These are phyloP conservation scores for Sordaria brevicollis DNA, from an alignment of 495 filamentous ascomycete species.

Conservation along the genomic window DNA sequence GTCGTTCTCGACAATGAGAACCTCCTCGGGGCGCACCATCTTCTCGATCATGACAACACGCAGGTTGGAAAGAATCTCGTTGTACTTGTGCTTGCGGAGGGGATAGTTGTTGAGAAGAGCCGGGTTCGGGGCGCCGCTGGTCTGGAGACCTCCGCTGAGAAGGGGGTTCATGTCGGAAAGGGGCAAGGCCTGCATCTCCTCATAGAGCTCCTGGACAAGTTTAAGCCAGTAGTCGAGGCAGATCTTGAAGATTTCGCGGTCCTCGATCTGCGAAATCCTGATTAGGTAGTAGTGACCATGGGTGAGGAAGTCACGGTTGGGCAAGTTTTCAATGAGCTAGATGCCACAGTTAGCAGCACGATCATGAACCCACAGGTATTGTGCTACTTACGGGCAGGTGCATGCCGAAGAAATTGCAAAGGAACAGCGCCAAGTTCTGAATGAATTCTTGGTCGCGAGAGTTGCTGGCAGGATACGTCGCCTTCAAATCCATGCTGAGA, in stretches of 20 bases:
- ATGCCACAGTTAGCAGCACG: conserved; percentile 14
- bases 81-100: conserved; percentile 93
- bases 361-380: background rate
- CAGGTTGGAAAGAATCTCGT: conserved; percentile 83
- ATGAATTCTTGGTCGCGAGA: conserved; percentile 94
- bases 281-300: conserved; percentile 98
- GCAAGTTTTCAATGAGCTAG: conserved; percentile 88
- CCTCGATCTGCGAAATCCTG: conserved; percentile 94
- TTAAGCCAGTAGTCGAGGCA: conserved; percentile 99
- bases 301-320: conserved; percentile 85
- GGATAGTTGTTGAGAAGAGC: conserved; percentile 74
- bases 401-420: conserved; percentile 89
- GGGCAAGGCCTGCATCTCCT: conserved; percentile 94
- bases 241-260: conserved; percentile 98
- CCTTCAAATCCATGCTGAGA: conserved; percentile 75
- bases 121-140: conserved; percentile 73
- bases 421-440: conserved; percentile 88
- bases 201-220: conserved; percentile 94
- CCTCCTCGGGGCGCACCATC: conserved; percentile 97
- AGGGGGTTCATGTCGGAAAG: conserved; percentile 86
- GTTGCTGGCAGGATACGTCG: conserved; percentile 81
- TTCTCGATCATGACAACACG: conserved; percentile 99
- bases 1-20: conserved; percentile 98
- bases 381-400: conserved; percentile 70
- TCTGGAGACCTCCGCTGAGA: conserved; percentile 57